A percentile compares a stretch with the other conserved stretches of the same genome.
Conservation (phyloP, 169 alveolate species). For the Cyclospora cayetanensis region DNA sequence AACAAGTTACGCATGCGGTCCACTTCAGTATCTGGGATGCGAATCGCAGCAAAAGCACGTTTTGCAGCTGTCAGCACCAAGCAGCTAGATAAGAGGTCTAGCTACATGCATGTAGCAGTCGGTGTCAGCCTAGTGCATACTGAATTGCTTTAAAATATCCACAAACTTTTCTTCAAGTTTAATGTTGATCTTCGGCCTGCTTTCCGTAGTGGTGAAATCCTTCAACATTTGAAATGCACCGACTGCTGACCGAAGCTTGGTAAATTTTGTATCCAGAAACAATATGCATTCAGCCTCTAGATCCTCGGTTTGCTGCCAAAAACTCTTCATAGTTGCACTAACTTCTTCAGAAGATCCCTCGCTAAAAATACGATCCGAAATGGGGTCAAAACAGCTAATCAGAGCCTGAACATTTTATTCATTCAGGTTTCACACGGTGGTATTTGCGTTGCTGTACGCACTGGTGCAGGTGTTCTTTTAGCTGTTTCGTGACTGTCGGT, state of each 20-base stretch:
- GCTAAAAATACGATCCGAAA: conserved; percentile 84
- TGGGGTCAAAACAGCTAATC: conserved; percentile 80
- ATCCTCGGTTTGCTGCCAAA: conserved; percentile 83
- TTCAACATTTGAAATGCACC: conserved; percentile 94
- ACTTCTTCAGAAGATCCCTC: conserved; percentile 83
- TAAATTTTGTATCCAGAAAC: conserved; percentile 79
- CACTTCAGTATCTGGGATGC: conserved; percentile 54
- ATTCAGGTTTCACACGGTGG: too few relatives aligned
- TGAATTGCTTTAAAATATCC: conserved; percentile 87
- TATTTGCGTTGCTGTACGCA: too few relatives aligned
- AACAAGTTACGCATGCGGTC: conserved; percentile 69
- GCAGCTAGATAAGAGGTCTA: too few relatives aligned
- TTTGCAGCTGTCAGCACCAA: too few relatives aligned
- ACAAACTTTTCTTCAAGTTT: conserved; percentile 91
- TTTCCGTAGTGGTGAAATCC: conserved; percentile 90
- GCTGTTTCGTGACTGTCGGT: too few relatives aligned
- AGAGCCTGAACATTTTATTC: conserved; percentile 74
- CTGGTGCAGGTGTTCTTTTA: too few relatives aligned
- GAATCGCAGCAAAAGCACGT: too few relatives aligned
- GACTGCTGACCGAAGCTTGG: conserved; percentile 90
- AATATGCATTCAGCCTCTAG: conserved; percentile 88
- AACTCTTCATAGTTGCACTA: conserved; percentile 80
- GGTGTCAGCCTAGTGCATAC: conserved; percentile 50
- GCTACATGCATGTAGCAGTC: too few relatives aligned
- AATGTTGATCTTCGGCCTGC: conserved; percentile 88